Base-by-base conservation (phyloP, 1,284 basidiomycete genomes). In the Moniliella sp. region DNA sequence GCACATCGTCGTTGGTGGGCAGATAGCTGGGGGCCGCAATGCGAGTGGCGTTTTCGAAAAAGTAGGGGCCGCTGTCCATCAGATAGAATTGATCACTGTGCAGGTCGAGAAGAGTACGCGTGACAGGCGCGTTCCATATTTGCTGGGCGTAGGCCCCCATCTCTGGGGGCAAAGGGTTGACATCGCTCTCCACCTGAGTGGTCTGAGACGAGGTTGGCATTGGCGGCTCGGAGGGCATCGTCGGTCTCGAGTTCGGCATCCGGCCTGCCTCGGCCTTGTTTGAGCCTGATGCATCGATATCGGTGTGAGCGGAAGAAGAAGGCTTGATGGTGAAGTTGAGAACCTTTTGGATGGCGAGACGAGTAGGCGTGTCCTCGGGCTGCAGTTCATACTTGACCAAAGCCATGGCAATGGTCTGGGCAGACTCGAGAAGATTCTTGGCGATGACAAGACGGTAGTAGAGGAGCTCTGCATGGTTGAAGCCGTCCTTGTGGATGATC, bases 371-470 rank as follows among this genome's bases (percentile, higher is more conserved):
- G n/a, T 69, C 66, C 10, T 42, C 46, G 27, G 80, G 66, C 1
- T 67, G 64, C 40, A 79, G 72, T 35, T 74, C 72, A 61, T 76
- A 69, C 34, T 67, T 64, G 18, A 77, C 75, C 66, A 93, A 74
- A 3, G 86, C 86, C 57, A 93, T 83, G 28, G 93, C 73, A 54
- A 94, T 78, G 33, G 84, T 82, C 15, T 62, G 62, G 46, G 46
- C 84, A 15, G 81, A 86, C 64, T 93, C 84, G 40, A 93, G 74
- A 5, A 83, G 91, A 63, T 93, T 93, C 34, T 81, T 82, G 57
- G 74, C 93, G 57, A 94, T 86, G 55, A 93, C 93, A 65, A 93
- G 84, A 63, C 83, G 83, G 72, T 91, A 93, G 25, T 78, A 80
- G 45, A 88, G 81, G 31, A 86, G 70, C 65, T 94, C 86, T 46